A percentile compares a stretch with the other conserved stretches of the same genome.
Conservation (phyloP, 805 yeast species). For the Komagataella pseudopastoris region DNA sequence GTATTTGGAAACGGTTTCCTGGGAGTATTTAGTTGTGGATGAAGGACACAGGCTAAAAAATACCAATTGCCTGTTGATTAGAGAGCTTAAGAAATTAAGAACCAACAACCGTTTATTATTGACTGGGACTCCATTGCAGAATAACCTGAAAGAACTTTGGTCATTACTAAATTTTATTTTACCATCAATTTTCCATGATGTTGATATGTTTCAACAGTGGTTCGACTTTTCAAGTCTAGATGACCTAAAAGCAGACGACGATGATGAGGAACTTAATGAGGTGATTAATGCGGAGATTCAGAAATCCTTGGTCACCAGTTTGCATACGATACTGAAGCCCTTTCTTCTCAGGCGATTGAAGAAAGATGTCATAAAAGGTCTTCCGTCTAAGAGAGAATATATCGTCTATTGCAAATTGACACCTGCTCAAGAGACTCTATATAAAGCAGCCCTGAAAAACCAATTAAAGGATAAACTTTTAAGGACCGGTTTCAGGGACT, state of each 20-base stretch:
- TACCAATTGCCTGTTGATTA: conserved; percentile 61
- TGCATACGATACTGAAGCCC: conserved; percentile 84
- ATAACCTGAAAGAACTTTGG: conserved; percentile 85
- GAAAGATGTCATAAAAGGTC: conserved; percentile 46
- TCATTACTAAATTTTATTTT: conserved; percentile 78
- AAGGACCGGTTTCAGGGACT: conserved; percentile 36
- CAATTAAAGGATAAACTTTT: conserved; percentile 29
- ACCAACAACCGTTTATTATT: conserved; percentile 64
- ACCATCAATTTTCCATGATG: conserved; percentile 87
- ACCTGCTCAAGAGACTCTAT: conserved; percentile 47
- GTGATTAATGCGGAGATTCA: conserved; percentile 45
- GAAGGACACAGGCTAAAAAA: conserved; percentile 94
- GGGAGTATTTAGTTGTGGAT: conserved; percentile 86
- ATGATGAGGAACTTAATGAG: conserved; percentile 29
- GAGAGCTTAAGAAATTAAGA: conserved; percentile 51
- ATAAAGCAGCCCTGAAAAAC: conserved; percentile 34
- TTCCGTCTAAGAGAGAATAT: conserved; percentile 89
- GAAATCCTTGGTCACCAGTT: conserved; percentile 51
- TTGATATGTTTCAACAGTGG: conserved; percentile 87
- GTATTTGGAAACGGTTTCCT: conserved; percentile 34
- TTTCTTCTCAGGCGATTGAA: conserved; percentile 76
- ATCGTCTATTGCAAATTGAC: conserved; percentile 63
- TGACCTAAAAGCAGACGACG: conserved; percentile 17
- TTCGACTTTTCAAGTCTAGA: conserved; percentile 66
- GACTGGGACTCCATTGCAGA: conserved; percentile 96